Evolutionary conservation across 139 green algal genomes (phyloP).

Genomic region (Microglena sp.): DNA sequence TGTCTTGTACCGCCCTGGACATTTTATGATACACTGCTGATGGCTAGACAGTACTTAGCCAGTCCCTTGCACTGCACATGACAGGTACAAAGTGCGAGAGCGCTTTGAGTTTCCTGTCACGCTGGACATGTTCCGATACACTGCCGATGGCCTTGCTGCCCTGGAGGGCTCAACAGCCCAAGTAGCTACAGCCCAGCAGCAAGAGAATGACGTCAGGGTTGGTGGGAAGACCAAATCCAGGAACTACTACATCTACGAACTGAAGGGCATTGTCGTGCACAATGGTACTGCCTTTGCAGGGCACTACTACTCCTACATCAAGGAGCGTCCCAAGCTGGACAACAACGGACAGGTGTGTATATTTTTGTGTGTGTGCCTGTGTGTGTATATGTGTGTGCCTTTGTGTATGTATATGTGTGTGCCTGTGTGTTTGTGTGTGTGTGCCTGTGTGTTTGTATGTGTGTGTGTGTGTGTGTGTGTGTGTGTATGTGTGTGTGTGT

Average conservation of each 20-base stretch:
- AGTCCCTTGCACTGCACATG: neutral
- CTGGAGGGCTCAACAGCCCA: conserved; percentile 13
- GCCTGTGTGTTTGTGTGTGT: no score
- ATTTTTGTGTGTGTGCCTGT: no score
- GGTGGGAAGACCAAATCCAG: neutral
- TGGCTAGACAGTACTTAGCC: no score
- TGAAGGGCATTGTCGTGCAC: conserved; percentile 83
- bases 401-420: no score
- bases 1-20: conserved; percentile 79
- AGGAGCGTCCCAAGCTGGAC: conserved; percentile 36
- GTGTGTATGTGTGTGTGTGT: no score
- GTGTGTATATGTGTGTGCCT: no score
- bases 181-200: neutral
- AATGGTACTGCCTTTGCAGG: conserved; percentile 82
- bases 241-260: conserved; percentile 62
- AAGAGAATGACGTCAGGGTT: conserved; percentile 1
- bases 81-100: conserved; percentile 41
- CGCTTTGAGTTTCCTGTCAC: conserved; percentile 81
- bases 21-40: conserved; percentile 78
- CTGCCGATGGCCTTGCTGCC: conserved; percentile 55
- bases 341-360: conserved; percentile 6
- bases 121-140: conserved; percentile 82
- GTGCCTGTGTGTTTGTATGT: no score
- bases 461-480: neutral
- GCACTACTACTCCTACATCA: conserved; percentile 93